These are phyloP conservation scores for Bipolaris bicolor DNA, from an alignment of 2,329 filamentous ascomycete species.

Conservation along the genomic window DNA sequence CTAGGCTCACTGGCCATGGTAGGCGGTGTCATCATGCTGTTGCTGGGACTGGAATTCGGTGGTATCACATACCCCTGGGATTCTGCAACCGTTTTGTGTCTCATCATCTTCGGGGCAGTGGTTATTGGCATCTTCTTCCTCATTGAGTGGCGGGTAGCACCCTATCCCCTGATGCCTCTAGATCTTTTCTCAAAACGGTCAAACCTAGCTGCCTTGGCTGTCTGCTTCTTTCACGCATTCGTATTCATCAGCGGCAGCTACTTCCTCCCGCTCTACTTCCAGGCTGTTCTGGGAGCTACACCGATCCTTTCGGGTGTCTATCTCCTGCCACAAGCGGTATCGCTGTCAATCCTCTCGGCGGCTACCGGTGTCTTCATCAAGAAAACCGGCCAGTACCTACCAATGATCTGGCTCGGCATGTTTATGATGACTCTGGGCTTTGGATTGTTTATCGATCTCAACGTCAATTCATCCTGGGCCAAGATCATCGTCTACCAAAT, in stretches of 20 bases:
- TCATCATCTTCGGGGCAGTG: constrained; percentile 75
- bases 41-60: constrained; percentile 85
- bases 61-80: constrained; percentile 76
- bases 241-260: constrained; percentile 80
- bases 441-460: constrained; percentile 48
- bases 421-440: constrained; percentile 48
- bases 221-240: constrained; percentile 75
- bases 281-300: constrained; percentile 71
- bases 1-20: constrained; percentile 70
- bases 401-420: constrained; percentile 47
- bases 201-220: constrained; percentile 68
- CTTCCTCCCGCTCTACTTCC: constrained; percentile 86
- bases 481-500: constrained; percentile 51
- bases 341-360: constrained; percentile 68
- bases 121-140: constrained; percentile 70
- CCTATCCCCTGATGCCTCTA: constrained; percentile 79
- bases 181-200: constrained; percentile 70
- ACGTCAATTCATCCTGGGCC: constrained; percentile 42
- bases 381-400: constrained; percentile 55
- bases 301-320: constrained; percentile 78
- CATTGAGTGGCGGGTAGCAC: constrained; percentile 74
- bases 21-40: constrained; percentile 81
- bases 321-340: constrained; percentile 71
- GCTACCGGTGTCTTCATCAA: constrained; percentile 59
- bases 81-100: constrained; percentile 75